Evolutionary conservation across 306 rosid genomes (phyloP).

Genomic region (Ormosia emarginata): DNA sequence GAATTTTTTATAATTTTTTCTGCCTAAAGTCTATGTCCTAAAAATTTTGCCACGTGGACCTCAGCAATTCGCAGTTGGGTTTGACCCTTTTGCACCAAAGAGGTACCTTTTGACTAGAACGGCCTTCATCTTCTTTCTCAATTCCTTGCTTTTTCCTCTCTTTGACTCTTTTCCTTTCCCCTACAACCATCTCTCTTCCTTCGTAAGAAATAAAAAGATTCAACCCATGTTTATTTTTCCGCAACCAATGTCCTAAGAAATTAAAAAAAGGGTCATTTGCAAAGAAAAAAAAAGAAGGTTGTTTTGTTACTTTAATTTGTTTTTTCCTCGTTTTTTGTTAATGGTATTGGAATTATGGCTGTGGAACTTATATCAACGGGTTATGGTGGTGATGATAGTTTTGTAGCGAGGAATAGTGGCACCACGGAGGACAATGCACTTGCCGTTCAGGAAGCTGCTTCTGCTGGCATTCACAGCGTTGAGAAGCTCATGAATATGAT

Average conservation of each 20-base stretch:
- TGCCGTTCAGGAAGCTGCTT: conserved; percentile 64
- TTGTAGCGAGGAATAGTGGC: not conserved
- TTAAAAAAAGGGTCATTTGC: not conserved
- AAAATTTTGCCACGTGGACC: conserved; percentile 30
- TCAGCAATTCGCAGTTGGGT: not conserved
- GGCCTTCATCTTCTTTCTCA: not conserved
- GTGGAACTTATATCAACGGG: conserved; percentile 42
- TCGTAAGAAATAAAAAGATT: not conserved
- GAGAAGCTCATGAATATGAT: conserved; percentile 60
- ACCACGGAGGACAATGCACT: conserved; percentile 10
- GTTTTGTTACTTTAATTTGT: not conserved
- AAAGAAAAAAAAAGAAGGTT: not conserved
- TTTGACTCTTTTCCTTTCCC: not conserved
- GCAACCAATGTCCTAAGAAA: not conserved
- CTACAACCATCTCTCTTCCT: not conserved
- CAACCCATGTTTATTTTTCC: conserved; percentile 8
- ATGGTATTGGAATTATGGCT: conserved; percentile 31
- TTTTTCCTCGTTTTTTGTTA: not conserved
- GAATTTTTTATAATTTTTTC: not conserved
- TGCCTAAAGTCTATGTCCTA: conserved; percentile 28
- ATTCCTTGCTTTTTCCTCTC: not conserved
- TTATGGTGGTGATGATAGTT: conserved; percentile 21
- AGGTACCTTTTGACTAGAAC: conserved; percentile 40
- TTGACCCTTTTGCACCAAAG: conserved; percentile 43
- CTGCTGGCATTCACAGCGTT: conserved; percentile 66